Conservation (phyloP, 495 filamentous ascomycete species). For the Chaetomium tenue region DNA sequence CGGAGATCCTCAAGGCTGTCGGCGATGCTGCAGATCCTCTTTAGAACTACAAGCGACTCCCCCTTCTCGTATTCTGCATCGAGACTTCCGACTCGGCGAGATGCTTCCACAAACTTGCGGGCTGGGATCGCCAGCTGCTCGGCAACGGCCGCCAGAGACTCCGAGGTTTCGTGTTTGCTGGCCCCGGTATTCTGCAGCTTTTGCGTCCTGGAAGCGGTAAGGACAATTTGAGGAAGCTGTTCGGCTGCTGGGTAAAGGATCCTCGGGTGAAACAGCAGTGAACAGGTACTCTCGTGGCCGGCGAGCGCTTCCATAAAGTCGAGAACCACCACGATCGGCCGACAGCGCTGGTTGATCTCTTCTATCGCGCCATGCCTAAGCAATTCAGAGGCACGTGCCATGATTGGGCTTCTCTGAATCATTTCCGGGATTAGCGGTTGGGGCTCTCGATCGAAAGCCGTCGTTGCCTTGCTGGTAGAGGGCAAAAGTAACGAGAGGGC, state of each 20-base stretch:
- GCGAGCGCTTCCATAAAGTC: constrained; percentile 32
- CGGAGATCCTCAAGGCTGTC: neutral
- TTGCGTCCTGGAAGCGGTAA: neutral
- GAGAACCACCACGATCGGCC: constrained; percentile 30
- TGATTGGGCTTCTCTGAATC: constrained; percentile 37
- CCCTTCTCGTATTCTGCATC: neutral
- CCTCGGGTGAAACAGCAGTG: constrained; percentile 24
- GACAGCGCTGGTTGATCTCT: constrained; percentile 26
- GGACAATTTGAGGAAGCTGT: constrained; percentile 21
- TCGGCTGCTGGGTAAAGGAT: constrained; percentile 24
- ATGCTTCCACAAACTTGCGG: constrained; percentile 17
- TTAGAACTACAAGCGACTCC: neutral
- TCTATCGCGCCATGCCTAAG: constrained; percentile 35
- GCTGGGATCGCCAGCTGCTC: constrained; percentile 17
- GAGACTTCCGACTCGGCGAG: neutral
- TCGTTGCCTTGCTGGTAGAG: neutral
- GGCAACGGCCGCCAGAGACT: constrained; percentile 10
- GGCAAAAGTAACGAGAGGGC: constrained; percentile 26
- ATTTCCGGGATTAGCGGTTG: constrained; percentile 29
- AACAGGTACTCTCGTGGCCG: constrained; percentile 23
- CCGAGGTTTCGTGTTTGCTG: constrained; percentile 6
- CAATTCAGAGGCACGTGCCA: constrained; percentile 31
- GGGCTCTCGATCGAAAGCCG: constrained; percentile 21
- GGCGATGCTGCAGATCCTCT: constrained; percentile 8
- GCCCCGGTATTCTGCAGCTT: too few relatives aligned